These are phyloP conservation scores for Colletotrichum tamarilloi DNA, from an alignment of 2,329 filamentous ascomycete species.

Conservation along the genomic window DNA sequence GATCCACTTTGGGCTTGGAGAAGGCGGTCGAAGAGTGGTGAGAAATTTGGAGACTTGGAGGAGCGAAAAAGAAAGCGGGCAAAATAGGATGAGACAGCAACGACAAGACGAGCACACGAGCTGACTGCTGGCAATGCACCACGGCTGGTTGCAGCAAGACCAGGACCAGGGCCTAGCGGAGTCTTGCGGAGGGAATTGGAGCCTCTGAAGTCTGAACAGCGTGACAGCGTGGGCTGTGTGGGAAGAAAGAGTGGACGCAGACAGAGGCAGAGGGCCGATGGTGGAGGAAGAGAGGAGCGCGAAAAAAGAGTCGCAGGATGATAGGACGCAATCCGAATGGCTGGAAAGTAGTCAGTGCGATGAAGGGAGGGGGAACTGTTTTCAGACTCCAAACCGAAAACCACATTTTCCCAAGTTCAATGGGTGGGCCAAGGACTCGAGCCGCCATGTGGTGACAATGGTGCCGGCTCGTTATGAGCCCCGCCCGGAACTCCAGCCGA, in stretches of 20 bases:
- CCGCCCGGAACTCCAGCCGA: slow-evolving; percentile 31
- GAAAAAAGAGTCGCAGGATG: not conserved
- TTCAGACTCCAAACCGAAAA: not conserved
- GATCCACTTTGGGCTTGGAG: slow-evolving; percentile 30
- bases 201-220: not conserved
- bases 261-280: not conserved
- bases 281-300: slow-evolving; percentile 16
- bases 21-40: slow-evolving; percentile 22
- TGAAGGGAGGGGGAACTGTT: not conserved
- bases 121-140: not conserved
- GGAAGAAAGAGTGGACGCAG: slow-evolving; percentile 8
- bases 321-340: slow-evolving; percentile 30
- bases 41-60: not conserved
- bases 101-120: slow-evolving; percentile 10
- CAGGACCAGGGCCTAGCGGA: slow-evolving; percentile 29
- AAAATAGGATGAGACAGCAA: not conserved
- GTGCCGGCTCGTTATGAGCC: slow-evolving; percentile 8
- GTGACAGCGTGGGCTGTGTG: not conserved
- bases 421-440: not conserved
- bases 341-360: slow-evolving; percentile 25
- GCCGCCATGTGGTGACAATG: not conserved
- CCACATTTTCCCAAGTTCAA: slow-evolving; percentile 3
- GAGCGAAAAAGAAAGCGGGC: not conserved
- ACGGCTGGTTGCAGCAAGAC: not conserved
- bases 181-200: slow-evolving; percentile 29